Conservation (phyloP, 2,329 filamentous ascomycete species). For the Coleophoma crateriformis region DNA sequence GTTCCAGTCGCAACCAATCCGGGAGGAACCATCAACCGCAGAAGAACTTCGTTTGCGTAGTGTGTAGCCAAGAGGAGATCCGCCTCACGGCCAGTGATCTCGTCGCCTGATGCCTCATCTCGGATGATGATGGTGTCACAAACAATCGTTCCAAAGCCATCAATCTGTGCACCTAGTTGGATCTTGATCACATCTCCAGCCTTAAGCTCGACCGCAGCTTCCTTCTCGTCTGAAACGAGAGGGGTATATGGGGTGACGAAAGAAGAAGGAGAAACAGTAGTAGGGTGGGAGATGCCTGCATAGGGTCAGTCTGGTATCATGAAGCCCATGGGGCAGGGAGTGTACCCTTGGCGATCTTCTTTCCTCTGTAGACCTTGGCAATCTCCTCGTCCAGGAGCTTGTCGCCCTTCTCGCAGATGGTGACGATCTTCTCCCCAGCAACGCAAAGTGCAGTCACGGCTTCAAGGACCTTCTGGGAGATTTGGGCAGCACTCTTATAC, state of each 20-base stretch:
- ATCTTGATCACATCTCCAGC: conserved; percentile 90
- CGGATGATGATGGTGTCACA: conserved; percentile 84
- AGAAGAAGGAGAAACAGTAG: conserved; percentile 87
- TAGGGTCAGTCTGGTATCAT: conserved; percentile 16
- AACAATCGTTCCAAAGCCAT: conserved; percentile 93
- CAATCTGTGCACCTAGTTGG: conserved; percentile 97
- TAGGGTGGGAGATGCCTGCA: conserved; percentile 83
- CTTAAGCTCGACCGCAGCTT: conserved; percentile 76
- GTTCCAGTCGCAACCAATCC: conserved; percentile 76
- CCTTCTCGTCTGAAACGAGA: conserved; percentile 76
- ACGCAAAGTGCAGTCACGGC: conserved; percentile 70
- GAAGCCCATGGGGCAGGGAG: background rate
- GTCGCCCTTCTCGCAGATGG: conserved; percentile 93
- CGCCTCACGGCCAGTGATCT: conserved; percentile 70
- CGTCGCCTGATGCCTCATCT: conserved; percentile 54
- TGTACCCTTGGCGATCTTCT: conserved; percentile 87
- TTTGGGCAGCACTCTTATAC: conserved; percentile 94
- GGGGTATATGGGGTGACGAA: conserved; percentile 97
- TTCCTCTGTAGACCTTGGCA: conserved; percentile 94
- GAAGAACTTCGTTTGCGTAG: conserved; percentile 91
- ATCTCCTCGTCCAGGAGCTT: conserved; percentile 91
- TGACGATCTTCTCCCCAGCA: conserved; percentile 86
- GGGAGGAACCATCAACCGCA: conserved; percentile 88
- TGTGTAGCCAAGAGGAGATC: conserved; percentile 87
- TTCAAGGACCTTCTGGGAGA: conserved; percentile 92